Percentiles rank a stretch among this genome's conserved stretches.
Conservation (phyloP, 1,284 basidiomycete genomes). For the Austropuccinia psidii region DNA sequence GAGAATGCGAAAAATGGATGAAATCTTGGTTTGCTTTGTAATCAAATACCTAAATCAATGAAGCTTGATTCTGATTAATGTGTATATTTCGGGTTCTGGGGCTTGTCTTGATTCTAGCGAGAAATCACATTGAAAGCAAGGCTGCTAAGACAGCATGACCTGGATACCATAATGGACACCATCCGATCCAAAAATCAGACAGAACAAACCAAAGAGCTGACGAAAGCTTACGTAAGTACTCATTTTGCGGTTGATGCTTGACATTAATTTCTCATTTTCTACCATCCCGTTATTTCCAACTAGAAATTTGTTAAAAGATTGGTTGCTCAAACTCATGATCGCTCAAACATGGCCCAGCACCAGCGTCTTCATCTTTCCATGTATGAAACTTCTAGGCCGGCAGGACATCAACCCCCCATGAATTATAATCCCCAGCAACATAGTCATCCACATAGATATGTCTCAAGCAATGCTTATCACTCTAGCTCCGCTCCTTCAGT, state of each 20-base stretch:
- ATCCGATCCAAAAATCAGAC: neutral
- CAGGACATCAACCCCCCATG: neutral
- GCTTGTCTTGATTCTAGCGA: neutral
- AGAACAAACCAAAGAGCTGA: neutral
- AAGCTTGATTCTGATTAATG: neutral
- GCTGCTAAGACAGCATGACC: neutral
- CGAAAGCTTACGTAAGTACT: neutral
- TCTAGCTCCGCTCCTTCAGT: too few relatives aligned
- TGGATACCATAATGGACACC: neutral
- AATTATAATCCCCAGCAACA: neutral
- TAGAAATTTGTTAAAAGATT: neutral
- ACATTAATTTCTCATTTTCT: neutral
- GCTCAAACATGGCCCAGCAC: neutral
- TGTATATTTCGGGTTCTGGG: neutral
- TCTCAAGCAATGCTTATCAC: too few relatives aligned
- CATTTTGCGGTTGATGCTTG: neutral
- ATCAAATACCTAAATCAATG: neutral
- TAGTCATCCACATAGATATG: too few relatives aligned
- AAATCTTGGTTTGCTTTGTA: slow-evolving; percentile 11
- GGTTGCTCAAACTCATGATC: neutral
- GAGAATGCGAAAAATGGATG: slow-evolving; percentile 6
- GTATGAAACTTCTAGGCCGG: neutral
- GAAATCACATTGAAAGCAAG: slow-evolving; percentile 7
- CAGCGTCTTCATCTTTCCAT: too few relatives aligned
- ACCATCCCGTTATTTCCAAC: neutral